These are phyloP conservation scores for Spinacia oleracea DNA, from an alignment of 179 eudicot genomes.

Conservation along the genomic window DNA sequence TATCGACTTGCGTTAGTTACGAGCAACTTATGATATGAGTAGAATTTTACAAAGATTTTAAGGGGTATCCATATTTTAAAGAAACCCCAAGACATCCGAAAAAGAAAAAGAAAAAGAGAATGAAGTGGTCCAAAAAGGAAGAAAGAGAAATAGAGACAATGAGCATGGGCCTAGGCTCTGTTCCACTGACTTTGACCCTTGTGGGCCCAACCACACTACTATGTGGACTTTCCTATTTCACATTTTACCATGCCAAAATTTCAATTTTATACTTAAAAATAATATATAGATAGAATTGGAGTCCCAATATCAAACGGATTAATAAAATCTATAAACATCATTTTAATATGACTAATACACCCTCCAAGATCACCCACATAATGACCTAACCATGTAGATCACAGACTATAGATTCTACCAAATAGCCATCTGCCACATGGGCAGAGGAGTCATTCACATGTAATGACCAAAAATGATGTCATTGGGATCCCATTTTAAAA, in stretches of 20 bases:
- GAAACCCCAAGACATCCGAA: no score
- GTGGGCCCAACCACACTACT: slow-evolving; percentile 17
- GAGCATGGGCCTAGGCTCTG: slow-evolving; percentile 14
- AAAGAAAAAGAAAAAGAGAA: neutral
- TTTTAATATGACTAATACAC: neutral
- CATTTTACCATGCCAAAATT: slow-evolving; percentile 13
- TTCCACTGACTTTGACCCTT: slow-evolving; percentile 29
- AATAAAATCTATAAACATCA: no score
- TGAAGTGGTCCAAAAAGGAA: slow-evolving; percentile 29
- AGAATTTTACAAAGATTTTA: neutral
- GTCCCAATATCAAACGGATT: no score
- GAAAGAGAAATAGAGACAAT: slow-evolving; percentile 9
- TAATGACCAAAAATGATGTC: slow-evolving; percentile 20
- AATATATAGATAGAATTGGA: no score
- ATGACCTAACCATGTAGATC: neutral
- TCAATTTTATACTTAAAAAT: no score
- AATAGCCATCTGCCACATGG: slow-evolving; percentile 21
- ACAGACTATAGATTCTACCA: slow-evolving; percentile 16
- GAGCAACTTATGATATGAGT: no score
- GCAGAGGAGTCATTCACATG: slow-evolving; percentile 26
- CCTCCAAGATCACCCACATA: neutral
- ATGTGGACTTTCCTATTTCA: slow-evolving; percentile 15
- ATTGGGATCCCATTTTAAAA: slow-evolving; percentile 20
- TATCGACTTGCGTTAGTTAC: no score
- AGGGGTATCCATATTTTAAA: no score